Base-by-base conservation (phyloP, 148 eudicot species). In the Rhododendron vialii region DNA sequence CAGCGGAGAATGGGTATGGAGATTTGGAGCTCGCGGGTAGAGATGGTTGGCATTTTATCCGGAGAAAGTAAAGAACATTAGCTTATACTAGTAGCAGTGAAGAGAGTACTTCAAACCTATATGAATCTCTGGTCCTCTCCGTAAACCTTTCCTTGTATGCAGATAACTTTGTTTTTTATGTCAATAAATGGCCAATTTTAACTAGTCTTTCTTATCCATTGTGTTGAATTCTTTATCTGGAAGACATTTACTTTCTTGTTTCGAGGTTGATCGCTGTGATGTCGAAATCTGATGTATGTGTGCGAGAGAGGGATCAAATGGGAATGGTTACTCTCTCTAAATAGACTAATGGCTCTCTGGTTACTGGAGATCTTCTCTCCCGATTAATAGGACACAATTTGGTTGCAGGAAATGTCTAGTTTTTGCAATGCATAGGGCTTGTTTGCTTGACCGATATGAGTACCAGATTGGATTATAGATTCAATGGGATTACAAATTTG, bases 21-120 rank as follows among this genome's bases (percentile, higher is more conserved):
- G 50, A 45, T 78, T 55, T 86, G 74, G 74, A 33, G 78, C 33
- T 82, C 86, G 89, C 87, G 89, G 86, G 90, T 88, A 89, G 90
- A 92, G 93, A 92, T 91, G 93, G 89, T 76, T 84, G 91, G 94
- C 92, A 90, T 90, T 92, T 92, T 92, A 89, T 90, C 92, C 90
- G 92, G 94, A 88, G 82, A 77, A 88, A 88, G 83, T 82, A 61
- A 77, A 87, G 83, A 89, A 81, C 79, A 75, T 83, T 78, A 84
- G 84, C 38, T 10, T 59, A 11, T 35, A 24, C 43, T 67, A 69
- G 85, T 77, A 83, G 84, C 67, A 80, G 57, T 77, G 78, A 81
- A 75, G 81, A 75, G 81, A 84, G 81, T 89, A 86, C 71, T 83
- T 85, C 79, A 57, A 77, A 61, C 82, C 38, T 6, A 18, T 24